phyloP scores from a whole-genome alignment of 2,329 filamentous ascomycete species.

The Coniochaeta sp. region DNA sequence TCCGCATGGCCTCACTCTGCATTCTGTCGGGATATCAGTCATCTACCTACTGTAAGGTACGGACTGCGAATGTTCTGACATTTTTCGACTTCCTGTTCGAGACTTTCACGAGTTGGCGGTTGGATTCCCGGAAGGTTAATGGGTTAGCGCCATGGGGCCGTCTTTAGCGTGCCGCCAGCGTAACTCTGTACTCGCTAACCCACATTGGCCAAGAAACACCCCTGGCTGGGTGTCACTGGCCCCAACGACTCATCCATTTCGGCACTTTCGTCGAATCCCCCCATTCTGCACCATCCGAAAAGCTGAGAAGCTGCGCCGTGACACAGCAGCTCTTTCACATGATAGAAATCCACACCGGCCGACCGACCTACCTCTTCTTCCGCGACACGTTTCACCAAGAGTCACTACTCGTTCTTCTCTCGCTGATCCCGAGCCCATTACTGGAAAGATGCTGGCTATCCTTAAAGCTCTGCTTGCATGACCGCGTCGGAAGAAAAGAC shows the following conservation, averaged over 20 bases:
- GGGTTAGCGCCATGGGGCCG: background rate
- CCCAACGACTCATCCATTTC: background rate
- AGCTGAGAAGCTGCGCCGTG: conserved; percentile 1
- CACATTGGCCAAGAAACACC: background rate
- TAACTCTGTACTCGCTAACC: background rate
- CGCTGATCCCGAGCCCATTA: background rate
- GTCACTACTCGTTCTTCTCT: background rate
- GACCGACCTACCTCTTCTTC: background rate
- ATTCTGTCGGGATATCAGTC: too few species aligned
- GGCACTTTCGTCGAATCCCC: background rate
- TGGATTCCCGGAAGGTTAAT: too few species aligned
- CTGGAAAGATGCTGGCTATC: background rate
- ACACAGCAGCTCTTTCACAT: background rate
- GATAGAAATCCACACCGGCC: background rate
- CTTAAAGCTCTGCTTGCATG: background rate
- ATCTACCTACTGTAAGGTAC: too few species aligned
- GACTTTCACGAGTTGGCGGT: too few species aligned
- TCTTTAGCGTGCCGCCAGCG: background rate
- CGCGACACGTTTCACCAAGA: background rate
- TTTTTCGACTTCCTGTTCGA: too few species aligned
- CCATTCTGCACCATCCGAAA: background rate
- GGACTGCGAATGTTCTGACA: too few species aligned
- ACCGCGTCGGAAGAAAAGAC: background rate
- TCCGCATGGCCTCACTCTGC: too few species aligned
- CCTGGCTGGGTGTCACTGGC: background rate